phyloP scores from a whole-genome alignment of 345 rosid species.

The Gossypium ekmanianum region DNA sequence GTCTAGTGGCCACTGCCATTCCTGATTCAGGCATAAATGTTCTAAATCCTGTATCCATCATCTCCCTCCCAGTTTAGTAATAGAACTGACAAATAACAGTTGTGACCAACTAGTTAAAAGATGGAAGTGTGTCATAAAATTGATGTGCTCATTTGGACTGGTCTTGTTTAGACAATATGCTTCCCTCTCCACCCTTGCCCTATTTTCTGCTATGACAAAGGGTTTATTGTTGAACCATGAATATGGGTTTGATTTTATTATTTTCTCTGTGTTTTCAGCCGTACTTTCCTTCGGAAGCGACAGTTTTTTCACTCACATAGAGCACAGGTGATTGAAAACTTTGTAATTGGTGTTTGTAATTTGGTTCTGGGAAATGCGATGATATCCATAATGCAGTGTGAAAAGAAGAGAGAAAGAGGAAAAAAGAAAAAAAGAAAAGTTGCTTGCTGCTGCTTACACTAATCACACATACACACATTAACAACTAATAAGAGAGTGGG shows the following conservation, averaged over 20 bases:
- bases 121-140: background rate
- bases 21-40: background rate
- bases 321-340: slow-evolving; percentile 69
- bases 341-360: background rate
- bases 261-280: slow-evolving; percentile 42
- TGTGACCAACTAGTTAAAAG: background rate
- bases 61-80: background rate
- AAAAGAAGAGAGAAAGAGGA: background rate
- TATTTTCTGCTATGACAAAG: background rate
- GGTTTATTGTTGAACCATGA: slow-evolving; percentile 5
- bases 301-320: slow-evolving; percentile 98
- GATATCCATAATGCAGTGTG: background rate
- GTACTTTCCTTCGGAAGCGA: slow-evolving; percentile 77
- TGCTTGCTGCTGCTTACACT: background rate
- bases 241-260: slow-evolving; percentile 20
- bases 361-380: background rate
- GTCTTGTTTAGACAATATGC: slow-evolving; percentile 2
- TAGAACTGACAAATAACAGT: background rate
- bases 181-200: background rate
- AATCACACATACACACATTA: background rate
- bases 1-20: background rate
- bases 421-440: background rate
- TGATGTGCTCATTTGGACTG: background rate
- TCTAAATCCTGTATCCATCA: background rate
- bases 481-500: background rate